A percentile compares a stretch with the other conserved stretches of the same genome.
phyloP scores from a whole-genome alignment of 2,329 filamentous ascomycete genomes.

The Fusarium sp. region DNA sequence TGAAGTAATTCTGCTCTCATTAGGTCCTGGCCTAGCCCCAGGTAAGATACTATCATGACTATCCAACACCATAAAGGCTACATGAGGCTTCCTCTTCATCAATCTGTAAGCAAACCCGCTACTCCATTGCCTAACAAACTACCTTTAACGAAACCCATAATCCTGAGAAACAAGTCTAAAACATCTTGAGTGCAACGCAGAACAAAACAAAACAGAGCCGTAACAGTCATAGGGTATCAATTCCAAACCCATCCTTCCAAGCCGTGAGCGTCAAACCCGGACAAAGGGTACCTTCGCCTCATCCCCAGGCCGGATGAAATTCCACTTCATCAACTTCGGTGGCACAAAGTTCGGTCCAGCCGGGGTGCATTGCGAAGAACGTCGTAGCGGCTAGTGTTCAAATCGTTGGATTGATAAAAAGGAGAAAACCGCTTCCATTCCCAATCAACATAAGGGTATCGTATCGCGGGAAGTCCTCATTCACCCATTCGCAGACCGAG shows the following conservation, averaged over 20 bases:
- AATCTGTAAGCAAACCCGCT: conserved; percentile 43
- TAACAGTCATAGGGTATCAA: conserved; percentile 45
- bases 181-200: conserved; percentile 34
- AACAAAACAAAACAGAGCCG: conserved; percentile 26
- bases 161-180: conserved; percentile 45
- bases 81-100: conserved; percentile 32
- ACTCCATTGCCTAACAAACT: conserved; percentile 40
- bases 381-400: conserved; percentile 6
- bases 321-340: conserved; percentile 11
- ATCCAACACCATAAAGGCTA: conserved; percentile 5
- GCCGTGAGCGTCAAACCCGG: conserved; percentile 27
- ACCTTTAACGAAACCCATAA: conserved; percentile 28
- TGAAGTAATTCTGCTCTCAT: conserved; percentile 26
- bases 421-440: conserved; percentile 21
- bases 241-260: conserved; percentile 43
- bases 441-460: conserved; percentile 46
- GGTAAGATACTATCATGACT: conserved; percentile 32
- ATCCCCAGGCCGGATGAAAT: conserved; percentile 23
- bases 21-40: conserved; percentile 25
- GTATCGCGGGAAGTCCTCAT: conserved; percentile 40
- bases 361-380: conserved; percentile 9
- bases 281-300: conserved; percentile 29
- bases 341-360: conserved; percentile 11
- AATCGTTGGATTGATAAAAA: conserved; percentile 14
- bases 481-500: conserved; percentile 21